phyloP scores from a whole-genome alignment of 352 stramenopile species.

The Peronospora destructor region DNA sequence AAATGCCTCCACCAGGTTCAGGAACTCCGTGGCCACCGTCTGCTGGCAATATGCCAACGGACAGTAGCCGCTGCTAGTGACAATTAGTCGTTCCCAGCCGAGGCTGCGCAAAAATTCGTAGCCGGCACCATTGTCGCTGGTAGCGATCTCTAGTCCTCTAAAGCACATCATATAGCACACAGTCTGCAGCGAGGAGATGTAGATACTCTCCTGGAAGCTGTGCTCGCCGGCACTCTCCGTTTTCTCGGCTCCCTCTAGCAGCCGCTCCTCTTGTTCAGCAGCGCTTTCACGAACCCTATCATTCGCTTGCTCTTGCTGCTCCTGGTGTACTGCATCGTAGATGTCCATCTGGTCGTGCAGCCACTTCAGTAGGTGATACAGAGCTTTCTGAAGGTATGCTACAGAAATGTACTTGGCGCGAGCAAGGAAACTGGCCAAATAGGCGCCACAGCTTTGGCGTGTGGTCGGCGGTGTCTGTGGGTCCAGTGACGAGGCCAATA shows the following conservation, averaged over 20 bases:
- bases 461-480: constrained; percentile 82
- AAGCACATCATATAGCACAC: constrained; percentile 98
- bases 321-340: constrained; percentile 48
- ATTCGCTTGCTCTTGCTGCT: constrained; percentile 12
- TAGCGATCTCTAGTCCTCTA: constrained; percentile 83
- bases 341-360: constrained; percentile 91
- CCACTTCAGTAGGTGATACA: constrained; percentile 92
- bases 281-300: constrained; percentile 11
- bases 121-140: constrained; percentile 41
- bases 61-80: constrained; percentile 51
- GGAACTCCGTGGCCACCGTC: constrained; percentile 73
- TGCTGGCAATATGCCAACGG: constrained; percentile 71
- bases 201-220: constrained; percentile 64
- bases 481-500: constrained; percentile 68
- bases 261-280: constrained; percentile 19
- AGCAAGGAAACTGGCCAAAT: constrained; percentile 94
- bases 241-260: constrained; percentile 28
- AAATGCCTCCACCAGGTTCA: constrained; percentile 75
- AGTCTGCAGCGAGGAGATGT: constrained; percentile 86
- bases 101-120: constrained; percentile 79
- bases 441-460: constrained; percentile 90
- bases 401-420: constrained; percentile 91
- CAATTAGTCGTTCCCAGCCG: constrained; percentile 72
- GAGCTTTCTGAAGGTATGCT: constrained; percentile 88
- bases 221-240: constrained; percentile 16